A percentile compares a stretch with the other conserved stretches of the same genome.
Evolutionary conservation across 2,329 filamentous ascomycete genomes (phyloP).

Genomic region (Penicillium sp.): DNA sequence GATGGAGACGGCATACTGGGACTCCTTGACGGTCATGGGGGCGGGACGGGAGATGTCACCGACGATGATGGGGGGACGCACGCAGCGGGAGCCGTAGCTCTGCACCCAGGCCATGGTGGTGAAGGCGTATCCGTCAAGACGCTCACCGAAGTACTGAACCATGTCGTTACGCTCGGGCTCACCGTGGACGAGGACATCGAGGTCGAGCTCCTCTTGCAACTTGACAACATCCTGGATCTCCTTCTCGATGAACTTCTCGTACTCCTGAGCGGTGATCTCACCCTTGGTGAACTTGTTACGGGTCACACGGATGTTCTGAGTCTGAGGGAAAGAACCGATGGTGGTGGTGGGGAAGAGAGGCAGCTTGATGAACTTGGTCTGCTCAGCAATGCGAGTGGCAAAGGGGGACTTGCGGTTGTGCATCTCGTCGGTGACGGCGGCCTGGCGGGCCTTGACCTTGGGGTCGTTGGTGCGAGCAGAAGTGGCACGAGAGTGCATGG

Average conservation of each 20-base stretch:
- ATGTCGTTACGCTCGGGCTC: conserved; percentile 99
- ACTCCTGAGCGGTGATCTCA: conserved; percentile 85
- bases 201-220: conserved; percentile 95
- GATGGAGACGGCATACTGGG: conserved; percentile 93
- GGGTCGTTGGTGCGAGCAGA: conserved; percentile 96
- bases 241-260: conserved; percentile 99
- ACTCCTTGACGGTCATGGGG: conserved; percentile 99
- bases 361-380: conserved; percentile 88
- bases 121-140: conserved; percentile 93
- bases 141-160: conserved; percentile 99
- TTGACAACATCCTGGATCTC: conserved; percentile 93
- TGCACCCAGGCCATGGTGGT: conserved; percentile 95
- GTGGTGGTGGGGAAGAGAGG: conserved; percentile 98
- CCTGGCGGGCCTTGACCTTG: conserved; percentile 92
- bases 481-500: conserved; percentile 80
- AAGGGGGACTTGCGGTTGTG: conserved; percentile 93
- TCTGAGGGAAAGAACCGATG: conserved; percentile 99
- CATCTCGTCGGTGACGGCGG: conserved; percentile 73
- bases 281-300: conserved; percentile 99
- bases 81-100: conserved; percentile 96
- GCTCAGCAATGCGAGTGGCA: conserved; percentile 73
- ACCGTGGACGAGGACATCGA: conserved; percentile 96
- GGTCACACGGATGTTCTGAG: conserved; percentile 93
- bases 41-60: conserved; percentile 95
- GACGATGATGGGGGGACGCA: conserved; percentile 95